These are phyloP conservation scores for Achaetomium macrosporum DNA, from an alignment of 2,329 filamentous ascomycete species.

Conservation along the genomic window DNA sequence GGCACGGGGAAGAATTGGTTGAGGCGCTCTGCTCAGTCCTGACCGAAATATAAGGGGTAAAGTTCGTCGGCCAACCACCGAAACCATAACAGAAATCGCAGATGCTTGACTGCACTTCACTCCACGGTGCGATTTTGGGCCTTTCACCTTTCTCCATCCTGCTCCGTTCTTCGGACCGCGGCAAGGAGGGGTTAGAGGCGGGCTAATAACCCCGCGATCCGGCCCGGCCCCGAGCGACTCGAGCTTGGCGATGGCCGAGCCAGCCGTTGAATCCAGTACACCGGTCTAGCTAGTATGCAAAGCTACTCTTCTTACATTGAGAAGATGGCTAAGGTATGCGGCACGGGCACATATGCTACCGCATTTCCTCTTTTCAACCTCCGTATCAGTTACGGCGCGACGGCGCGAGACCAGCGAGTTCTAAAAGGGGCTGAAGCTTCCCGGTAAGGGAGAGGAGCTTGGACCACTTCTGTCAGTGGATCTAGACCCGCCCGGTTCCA, in stretches of 20 bases:
- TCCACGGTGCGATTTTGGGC: neutral
- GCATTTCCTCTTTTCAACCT: no score
- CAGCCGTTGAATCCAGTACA: neutral
- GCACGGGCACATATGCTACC: no score
- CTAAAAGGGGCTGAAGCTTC: neutral
- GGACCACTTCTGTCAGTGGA: neutral
- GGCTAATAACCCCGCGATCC: slow-evolving; percentile 12
- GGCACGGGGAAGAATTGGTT: neutral
- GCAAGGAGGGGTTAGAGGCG: slow-evolving; percentile 13
- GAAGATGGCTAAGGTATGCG: no score
- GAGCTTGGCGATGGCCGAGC: slow-evolving; percentile 1
- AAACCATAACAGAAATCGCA: slow-evolving; percentile 13
- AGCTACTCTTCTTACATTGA: no score
- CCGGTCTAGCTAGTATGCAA: no score
- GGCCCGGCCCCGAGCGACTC: slow-evolving; percentile 5
- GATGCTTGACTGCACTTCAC: neutral
- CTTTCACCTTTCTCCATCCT: slow-evolving; percentile 7
- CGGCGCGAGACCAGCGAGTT: neutral
- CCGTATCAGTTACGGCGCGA: no score
- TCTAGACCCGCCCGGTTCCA: neutral
- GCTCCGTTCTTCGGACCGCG: slow-evolving; percentile 25
- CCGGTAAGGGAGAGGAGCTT: neutral
- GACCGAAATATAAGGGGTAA: slow-evolving; percentile 20
- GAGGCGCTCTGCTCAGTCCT: slow-evolving; percentile 1
- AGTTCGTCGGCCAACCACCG: slow-evolving; percentile 10